Evolutionary conservation across 2,329 filamentous ascomycete genomes (phyloP).

Genomic region (Trichoderma cornu-damae): DNA sequence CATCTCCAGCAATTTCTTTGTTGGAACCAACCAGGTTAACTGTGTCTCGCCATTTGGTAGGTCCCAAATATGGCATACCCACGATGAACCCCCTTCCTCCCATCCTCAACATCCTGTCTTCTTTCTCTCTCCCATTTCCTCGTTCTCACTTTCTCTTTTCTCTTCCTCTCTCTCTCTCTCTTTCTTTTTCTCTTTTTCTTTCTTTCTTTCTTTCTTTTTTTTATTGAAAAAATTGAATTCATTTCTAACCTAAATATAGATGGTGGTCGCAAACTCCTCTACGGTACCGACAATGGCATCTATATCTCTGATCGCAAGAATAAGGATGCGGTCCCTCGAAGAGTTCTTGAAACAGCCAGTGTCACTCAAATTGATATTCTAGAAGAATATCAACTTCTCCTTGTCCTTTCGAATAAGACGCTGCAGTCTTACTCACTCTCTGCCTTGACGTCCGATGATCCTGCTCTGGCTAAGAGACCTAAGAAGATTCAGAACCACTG

Average conservation of each 20-base stretch:
- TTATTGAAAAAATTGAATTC: too few relatives aligned
- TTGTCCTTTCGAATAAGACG: constrained; percentile 90
- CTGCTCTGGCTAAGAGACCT: constrained; percentile 72
- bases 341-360: constrained; percentile 77
- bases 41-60: constrained; percentile 87
- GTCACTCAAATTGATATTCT: constrained; percentile 96
- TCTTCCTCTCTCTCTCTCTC: background rate
- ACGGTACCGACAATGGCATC: constrained; percentile 90
- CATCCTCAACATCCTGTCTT: too few relatives aligned
- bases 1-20: constrained; percentile 57
- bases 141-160: too few relatives aligned
- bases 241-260: constrained; percentile 47
- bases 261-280: constrained; percentile 88
- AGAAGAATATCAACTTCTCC: constrained; percentile 86
- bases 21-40: constrained; percentile 75
- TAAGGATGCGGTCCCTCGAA: constrained; percentile 73
- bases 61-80: constrained; percentile 28
- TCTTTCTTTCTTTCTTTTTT: too few relatives aligned
- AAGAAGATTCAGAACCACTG: constrained; percentile 97
- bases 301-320: constrained; percentile 88
- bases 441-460: constrained; percentile 79
- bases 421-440: constrained; percentile 84
- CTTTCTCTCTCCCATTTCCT: too few relatives aligned
- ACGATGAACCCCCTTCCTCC: background rate
- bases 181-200: too few relatives aligned